Percentiles rank a stretch among this genome's conserved stretches.
Evolutionary conservation across 1,139 yeast genomes (phyloP).

Genomic region (Candida tropicalis): DNA sequence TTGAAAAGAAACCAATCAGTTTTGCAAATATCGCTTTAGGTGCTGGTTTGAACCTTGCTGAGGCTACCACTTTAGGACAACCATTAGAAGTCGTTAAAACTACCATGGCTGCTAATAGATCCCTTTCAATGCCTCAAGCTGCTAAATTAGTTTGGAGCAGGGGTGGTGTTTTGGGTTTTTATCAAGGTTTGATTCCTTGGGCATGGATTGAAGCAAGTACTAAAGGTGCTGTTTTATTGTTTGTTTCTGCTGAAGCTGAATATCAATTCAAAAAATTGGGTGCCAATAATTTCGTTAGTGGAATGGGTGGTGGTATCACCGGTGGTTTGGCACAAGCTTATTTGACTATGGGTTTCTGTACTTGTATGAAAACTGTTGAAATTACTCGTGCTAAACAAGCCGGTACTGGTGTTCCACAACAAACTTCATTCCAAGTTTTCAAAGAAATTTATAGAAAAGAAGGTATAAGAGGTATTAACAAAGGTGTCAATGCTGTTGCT

Average conservation of each 20-base stretch:
- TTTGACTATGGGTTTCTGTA: conserved; percentile 95
- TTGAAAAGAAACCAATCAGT: conserved; percentile 83
- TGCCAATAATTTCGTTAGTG: conserved; percentile 72
- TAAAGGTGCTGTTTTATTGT: conserved; percentile 94
- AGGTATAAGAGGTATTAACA: conserved; percentile 92
- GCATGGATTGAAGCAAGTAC: conserved; percentile 99
- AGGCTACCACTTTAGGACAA: conserved; percentile 93
- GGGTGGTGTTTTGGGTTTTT: conserved; percentile 90
- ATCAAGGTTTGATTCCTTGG: conserved; percentile 98
- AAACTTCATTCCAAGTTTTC: conserved; percentile 84
- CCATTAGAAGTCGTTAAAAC: conserved; percentile 95
- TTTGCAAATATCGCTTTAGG: conserved; percentile 90
- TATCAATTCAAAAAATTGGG: conserved; percentile 70
- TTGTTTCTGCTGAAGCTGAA: conserved; percentile 92
- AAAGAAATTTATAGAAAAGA: conserved; percentile 79
- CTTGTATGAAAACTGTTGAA: conserved; percentile 97
- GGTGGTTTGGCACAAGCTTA: conserved; percentile 98
- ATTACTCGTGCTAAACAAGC: conserved; percentile 89
- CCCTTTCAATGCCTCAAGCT: conserved; percentile 66
- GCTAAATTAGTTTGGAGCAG: conserved; percentile 82
- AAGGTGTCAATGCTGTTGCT: conserved; percentile 99
- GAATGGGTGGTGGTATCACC: conserved; percentile 91
- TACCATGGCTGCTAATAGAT: conserved; percentile 96
- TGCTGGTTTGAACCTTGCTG: conserved; percentile 90
- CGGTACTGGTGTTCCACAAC: conserved; percentile 61